Conservation (phyloP, 2,329 filamentous ascomycete species). For the Fusarium beomiforme region DNA sequence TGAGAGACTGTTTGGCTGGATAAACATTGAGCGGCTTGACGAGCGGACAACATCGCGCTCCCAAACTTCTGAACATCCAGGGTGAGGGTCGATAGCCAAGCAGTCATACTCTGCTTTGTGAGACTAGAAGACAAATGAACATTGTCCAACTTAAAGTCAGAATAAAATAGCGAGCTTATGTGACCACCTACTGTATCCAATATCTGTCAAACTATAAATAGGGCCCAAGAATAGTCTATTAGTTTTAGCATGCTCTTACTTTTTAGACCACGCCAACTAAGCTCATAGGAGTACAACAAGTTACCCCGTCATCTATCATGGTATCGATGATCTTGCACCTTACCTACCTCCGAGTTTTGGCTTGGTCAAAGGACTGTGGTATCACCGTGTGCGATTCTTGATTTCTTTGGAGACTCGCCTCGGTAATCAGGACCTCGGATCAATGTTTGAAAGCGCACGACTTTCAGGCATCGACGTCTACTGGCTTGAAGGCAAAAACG, state of each 20-base stretch:
- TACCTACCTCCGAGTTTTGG: background rate
- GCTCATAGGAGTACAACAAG: background rate
- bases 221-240: background rate
- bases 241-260: background rate
- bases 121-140: background rate
- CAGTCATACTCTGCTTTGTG: background rate
- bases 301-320: background rate
- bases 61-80: background rate
- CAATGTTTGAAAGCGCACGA: background rate
- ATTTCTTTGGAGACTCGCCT: background rate
- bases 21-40: background rate
- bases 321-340: background rate
- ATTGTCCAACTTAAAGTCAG: background rate
- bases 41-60: background rate
- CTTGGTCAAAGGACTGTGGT: background rate
- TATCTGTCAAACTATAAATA: background rate
- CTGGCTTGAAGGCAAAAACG: background rate
- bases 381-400: background rate
- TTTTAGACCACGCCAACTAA: background rate
- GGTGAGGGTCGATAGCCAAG: conserved; percentile 8
- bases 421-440: background rate
- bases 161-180: conserved; percentile 1
- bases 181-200: background rate
- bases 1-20: conserved; percentile 3
- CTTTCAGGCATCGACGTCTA: background rate